phyloP scores from a whole-genome alignment of 2,329 filamentous ascomycete genomes.

The Penicillium expansum region DNA sequence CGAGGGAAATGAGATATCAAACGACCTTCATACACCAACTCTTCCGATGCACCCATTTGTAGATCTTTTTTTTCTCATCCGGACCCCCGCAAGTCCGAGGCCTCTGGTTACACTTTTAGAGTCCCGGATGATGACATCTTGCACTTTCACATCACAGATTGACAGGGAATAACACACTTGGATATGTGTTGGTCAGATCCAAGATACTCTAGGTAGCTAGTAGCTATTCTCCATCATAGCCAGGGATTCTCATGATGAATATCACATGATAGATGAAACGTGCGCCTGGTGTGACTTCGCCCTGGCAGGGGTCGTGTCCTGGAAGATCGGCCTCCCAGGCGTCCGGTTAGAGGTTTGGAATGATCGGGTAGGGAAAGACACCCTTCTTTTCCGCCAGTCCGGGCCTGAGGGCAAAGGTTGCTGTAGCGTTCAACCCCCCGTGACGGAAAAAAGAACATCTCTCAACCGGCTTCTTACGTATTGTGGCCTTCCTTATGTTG shows the following conservation, averaged over 20 bases:
- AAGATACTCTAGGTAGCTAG: neutral
- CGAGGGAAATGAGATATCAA: neutral
- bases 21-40: neutral
- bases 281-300: constrained; percentile 24
- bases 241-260: constrained; percentile 5
- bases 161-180: neutral
- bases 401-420: constrained; percentile 2
- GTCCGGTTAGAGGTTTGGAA: constrained; percentile 15
- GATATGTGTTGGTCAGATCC: neutral
- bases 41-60: neutral
- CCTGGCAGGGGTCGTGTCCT: constrained; percentile 5
- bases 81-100: neutral
- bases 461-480: neutral
- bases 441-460: neutral
- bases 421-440: constrained; percentile 1
- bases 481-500: neutral
- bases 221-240: neutral
- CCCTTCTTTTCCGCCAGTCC: constrained; percentile 11
- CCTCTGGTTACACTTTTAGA: neutral
- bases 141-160: neutral
- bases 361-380: constrained; percentile 3
- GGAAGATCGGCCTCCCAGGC: constrained; percentile 18
- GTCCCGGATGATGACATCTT: neutral
- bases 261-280: constrained; percentile 34
- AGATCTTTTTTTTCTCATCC: neutral